phyloP scores from a whole-genome alignment of 805 yeast species.

The Candida corydali region DNA sequence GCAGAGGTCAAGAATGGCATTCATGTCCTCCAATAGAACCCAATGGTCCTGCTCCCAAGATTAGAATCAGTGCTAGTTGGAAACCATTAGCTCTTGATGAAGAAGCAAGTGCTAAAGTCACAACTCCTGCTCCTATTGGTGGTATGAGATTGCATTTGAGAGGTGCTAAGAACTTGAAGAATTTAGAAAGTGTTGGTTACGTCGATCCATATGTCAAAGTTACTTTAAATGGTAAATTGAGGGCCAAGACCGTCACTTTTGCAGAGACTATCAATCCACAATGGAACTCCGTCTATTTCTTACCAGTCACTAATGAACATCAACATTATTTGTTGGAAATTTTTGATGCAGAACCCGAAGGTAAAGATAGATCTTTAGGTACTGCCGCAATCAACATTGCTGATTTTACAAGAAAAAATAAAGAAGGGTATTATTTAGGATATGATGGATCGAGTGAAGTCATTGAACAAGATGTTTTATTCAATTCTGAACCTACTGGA shows the following conservation, averaged over 20 bases:
- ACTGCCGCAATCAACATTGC: slow-evolving; percentile 46
- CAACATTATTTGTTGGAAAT: slow-evolving; percentile 57
- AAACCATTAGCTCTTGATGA: slow-evolving; percentile 58
- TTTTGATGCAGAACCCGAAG: slow-evolving; percentile 63
- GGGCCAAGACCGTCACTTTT: slow-evolving; percentile 51
- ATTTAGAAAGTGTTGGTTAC: slow-evolving; percentile 64
- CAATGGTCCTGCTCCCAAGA: slow-evolving; percentile 36
- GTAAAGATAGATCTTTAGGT: slow-evolving; percentile 65
- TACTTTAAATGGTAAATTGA: slow-evolving; percentile 52
- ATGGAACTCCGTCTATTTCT: slow-evolving; percentile 55
- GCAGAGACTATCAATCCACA: slow-evolving; percentile 52
- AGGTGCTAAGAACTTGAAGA: slow-evolving; percentile 46
- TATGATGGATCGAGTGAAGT: slow-evolving; percentile 50
- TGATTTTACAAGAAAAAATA: slow-evolving; percentile 46
- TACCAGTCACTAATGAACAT: slow-evolving; percentile 58
- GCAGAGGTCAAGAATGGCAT: slow-evolving; percentile 48
- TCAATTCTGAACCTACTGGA: slow-evolving; percentile 42
- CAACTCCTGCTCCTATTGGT: slow-evolving; percentile 61
- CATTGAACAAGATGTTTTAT: slow-evolving; percentile 41
- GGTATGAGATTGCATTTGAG: slow-evolving; percentile 57
- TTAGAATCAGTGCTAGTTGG: slow-evolving; percentile 60
- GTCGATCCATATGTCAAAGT: slow-evolving; percentile 73
- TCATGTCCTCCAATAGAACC: slow-evolving; percentile 47
- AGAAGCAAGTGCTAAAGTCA: slow-evolving; percentile 42
- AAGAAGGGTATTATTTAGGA: slow-evolving; percentile 43